Evolutionary conservation across 1,284 basidiomycete species (phyloP).

Genomic region (Mycena citricolor): DNA sequence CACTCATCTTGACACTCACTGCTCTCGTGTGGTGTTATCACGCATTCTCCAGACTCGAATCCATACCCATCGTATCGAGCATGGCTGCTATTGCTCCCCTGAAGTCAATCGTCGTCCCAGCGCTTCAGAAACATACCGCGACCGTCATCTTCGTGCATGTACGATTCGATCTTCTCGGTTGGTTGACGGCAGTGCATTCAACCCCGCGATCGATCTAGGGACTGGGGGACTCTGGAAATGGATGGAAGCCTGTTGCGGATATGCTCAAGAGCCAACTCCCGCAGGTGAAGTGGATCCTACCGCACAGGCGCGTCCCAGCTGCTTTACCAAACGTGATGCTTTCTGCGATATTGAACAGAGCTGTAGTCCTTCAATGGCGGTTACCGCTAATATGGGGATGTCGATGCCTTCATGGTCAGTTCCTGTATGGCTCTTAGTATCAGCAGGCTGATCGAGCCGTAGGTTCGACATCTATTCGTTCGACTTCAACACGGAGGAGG

Average conservation of each 20-base stretch:
- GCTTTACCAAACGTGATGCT: not conserved
- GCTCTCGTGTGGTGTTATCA: no score
- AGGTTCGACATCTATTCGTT: conserved; percentile 49
- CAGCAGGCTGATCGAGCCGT: conserved; percentile 2
- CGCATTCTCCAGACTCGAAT: no score
- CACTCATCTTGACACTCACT: no score
- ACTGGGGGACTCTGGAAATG: conserved; percentile 17
- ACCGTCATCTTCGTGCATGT: conserved; percentile 26
- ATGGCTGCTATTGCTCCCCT: conserved; percentile 36
- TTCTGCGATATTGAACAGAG: not conserved
- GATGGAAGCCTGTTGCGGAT: conserved; percentile 8
- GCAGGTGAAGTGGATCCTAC: conserved; percentile 24
- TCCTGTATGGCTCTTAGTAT: conserved; percentile 11
- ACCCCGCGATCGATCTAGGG: conserved; percentile 5
- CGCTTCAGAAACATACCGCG: conserved; percentile 42
- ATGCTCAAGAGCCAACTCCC: conserved; percentile 15
- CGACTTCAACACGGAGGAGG: conserved; percentile 18
- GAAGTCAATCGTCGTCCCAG: conserved; percentile 51
- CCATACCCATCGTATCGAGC: no score
- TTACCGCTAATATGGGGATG: conserved; percentile 24
- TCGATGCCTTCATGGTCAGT: conserved; percentile 45
- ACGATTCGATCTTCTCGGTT: not conserved
- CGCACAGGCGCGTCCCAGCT: conserved; percentile 16
- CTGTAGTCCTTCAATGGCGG: not conserved
- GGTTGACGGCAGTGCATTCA: not conserved